Percentiles rank a stretch among this genome's conserved stretches.
Evolutionary conservation across 2,329 filamentous ascomycete genomes (phyloP).

Genomic region (Boeremia exigua): DNA sequence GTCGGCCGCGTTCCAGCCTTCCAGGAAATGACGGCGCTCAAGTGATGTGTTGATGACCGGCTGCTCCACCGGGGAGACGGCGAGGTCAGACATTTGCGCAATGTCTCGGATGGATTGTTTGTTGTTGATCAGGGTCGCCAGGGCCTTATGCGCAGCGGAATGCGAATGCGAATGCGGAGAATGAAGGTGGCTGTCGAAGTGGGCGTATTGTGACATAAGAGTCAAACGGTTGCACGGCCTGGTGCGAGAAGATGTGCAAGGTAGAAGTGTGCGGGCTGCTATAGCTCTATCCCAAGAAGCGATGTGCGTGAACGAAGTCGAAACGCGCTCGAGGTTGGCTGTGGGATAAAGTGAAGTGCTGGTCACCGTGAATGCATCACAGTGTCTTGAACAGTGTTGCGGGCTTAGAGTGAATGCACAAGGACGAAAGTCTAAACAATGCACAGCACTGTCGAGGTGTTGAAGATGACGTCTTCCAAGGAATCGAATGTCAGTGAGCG

Average conservation of each 20-base stretch:
- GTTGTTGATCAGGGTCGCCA: slow-evolving; percentile 12
- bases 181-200: slow-evolving; percentile 11
- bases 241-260: slow-evolving; percentile 16
- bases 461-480: slow-evolving; percentile 16
- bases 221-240: slow-evolving; percentile 21
- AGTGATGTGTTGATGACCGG: slow-evolving; percentile 18
- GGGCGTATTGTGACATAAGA: slow-evolving; percentile 14
- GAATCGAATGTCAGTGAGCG: neutral
- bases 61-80: slow-evolving; percentile 16
- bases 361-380: slow-evolving; percentile 42
- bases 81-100: slow-evolving; percentile 32
- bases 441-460: slow-evolving; percentile 30
- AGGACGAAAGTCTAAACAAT: slow-evolving; percentile 18
- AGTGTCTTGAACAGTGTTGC: slow-evolving; percentile 22
- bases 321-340: slow-evolving; percentile 26
- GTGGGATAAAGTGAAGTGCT: slow-evolving; percentile 26
- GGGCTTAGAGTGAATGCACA: slow-evolving; percentile 1
- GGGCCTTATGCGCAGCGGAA: slow-evolving; percentile 6
- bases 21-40: slow-evolving; percentile 34
- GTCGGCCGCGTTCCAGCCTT: slow-evolving; percentile 38
- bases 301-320: slow-evolving; percentile 18
- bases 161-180: slow-evolving; percentile 17
- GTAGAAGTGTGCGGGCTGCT: slow-evolving; percentile 14
- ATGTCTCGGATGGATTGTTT: slow-evolving; percentile 7
- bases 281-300: slow-evolving; percentile 25